A percentile compares a stretch with the other conserved stretches of the same genome.
These are phyloP conservation scores for Ormosia semicastrata DNA, from an alignment of 306 rosid genomes.

Conservation along the genomic window DNA sequence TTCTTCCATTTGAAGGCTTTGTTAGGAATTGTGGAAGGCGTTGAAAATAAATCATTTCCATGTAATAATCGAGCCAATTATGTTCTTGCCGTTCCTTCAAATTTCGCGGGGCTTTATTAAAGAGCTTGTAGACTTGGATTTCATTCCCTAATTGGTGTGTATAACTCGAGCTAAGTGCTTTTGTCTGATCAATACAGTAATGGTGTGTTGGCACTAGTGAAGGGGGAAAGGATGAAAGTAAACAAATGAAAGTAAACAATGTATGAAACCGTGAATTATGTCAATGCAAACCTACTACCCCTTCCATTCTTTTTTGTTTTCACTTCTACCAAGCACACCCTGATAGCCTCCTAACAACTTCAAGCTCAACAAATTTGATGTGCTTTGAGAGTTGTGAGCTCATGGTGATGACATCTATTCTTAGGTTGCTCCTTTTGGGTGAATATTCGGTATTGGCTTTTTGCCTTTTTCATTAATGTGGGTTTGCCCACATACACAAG, in stretches of 20 bases:
- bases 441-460: not conserved
- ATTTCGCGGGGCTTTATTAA: not conserved
- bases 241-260: not conserved
- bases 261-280: not conserved
- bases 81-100: not conserved
- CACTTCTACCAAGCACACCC: not conserved
- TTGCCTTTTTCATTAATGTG: not conserved
- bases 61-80: not conserved
- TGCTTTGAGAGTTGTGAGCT: not conserved
- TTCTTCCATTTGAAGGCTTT: not conserved
- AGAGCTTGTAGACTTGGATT: not conserved
- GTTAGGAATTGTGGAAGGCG: not conserved
- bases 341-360: not conserved
- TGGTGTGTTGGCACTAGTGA: not conserved
- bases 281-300: not conserved
- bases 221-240: not conserved
- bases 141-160: not conserved
- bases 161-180: not conserved
- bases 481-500: too few relatives aligned
- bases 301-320: not conserved
- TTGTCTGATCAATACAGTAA: not conserved
- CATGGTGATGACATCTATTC: not conserved
- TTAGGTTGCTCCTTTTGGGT: too few relatives aligned
- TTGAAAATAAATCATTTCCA: not conserved
- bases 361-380: not conserved